phyloP scores from a whole-genome alignment of 768 basidiomycete species.

The Cyclocybe cylindracea region DNA sequence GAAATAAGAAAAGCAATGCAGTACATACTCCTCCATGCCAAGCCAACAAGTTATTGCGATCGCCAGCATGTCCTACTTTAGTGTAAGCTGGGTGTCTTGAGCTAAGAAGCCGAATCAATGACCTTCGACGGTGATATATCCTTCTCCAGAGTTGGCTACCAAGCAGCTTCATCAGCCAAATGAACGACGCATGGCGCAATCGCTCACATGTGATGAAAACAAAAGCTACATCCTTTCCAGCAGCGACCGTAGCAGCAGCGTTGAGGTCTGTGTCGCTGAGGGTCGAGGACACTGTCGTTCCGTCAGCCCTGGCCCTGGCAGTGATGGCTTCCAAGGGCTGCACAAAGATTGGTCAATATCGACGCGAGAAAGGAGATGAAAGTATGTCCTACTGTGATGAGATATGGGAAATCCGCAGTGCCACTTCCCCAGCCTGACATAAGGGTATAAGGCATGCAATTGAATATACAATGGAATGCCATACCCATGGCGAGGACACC shows the following conservation, averaged over 20 bases:
- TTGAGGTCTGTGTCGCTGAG: constrained; percentile 51
- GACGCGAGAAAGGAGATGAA: neutral
- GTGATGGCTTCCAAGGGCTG: constrained; percentile 50
- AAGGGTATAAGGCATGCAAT: neutral
- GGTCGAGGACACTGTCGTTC: constrained; percentile 45
- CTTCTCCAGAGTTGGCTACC: constrained; percentile 44
- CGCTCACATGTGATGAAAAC: constrained; percentile 51
- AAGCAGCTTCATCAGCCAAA: neutral
- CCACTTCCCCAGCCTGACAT: constrained; percentile 49
- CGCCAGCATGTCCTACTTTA: constrained; percentile 48
- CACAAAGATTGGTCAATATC: neutral
- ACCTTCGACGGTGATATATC: constrained; percentile 47
- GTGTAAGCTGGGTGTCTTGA: too few relatives aligned
- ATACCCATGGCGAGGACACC: constrained; percentile 66
- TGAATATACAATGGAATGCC: neutral
- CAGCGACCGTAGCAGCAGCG: constrained; percentile 41
- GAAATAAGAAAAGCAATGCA: neutral
- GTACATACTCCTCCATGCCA: constrained; percentile 49
- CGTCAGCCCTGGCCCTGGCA: constrained; percentile 35
- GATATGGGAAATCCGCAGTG: constrained; percentile 52
- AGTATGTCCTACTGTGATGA: constrained; percentile 37
- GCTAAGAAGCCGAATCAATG: neutral
- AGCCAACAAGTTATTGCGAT: constrained; percentile 50
- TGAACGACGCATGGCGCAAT: neutral
- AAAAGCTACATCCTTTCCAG: constrained; percentile 48